These are phyloP conservation scores for Coemansia sp. DNA, from an alignment of 192 early-diverging fungal genomes.

Conservation along the genomic window DNA sequence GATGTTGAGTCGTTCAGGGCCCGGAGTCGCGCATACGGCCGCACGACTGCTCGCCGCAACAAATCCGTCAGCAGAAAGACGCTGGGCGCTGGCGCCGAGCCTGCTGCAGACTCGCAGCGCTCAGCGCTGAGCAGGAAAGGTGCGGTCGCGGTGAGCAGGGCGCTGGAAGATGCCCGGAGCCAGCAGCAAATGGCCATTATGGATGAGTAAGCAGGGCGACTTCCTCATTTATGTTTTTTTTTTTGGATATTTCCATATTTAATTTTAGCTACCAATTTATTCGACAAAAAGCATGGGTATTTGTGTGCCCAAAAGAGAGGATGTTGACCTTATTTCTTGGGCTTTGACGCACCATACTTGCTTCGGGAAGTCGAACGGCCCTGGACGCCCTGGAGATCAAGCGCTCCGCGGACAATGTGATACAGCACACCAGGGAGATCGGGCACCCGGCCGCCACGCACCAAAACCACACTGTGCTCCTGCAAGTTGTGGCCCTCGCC, in stretches of 20 bases:
- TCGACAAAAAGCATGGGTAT: no score
- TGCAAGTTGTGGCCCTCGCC: constrained; percentile 98
- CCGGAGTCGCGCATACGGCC: constrained; percentile 9
- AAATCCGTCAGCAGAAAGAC: neutral
- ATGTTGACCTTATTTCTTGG: constrained; percentile 52
- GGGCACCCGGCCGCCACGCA: constrained; percentile 91
- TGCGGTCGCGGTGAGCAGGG: constrained; percentile 11
- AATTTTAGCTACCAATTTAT: no score
- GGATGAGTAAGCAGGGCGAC: constrained; percentile 10
- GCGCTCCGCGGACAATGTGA: constrained; percentile 86
- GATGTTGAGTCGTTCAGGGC: constrained; percentile 24
- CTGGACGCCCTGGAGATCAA: constrained; percentile 94
- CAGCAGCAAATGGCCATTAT: constrained; percentile 13
- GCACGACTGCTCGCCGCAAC: neutral
- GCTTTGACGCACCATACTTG: constrained; percentile 94
- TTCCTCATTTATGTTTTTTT: neutral
- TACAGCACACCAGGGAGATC: constrained; percentile 98
- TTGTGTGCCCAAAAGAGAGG: no score
- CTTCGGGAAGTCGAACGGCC: constrained; percentile 75
- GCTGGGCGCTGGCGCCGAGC: neutral
- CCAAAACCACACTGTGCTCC: constrained; percentile 95
- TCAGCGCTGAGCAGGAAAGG: constrained; percentile 12
- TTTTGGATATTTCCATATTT: neutral
- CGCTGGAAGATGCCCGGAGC: constrained; percentile 22
- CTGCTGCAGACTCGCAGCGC: neutral